Conservation (phyloP, 2,329 filamentous ascomycete genomes). For the Monilinia fructicola region DNA sequence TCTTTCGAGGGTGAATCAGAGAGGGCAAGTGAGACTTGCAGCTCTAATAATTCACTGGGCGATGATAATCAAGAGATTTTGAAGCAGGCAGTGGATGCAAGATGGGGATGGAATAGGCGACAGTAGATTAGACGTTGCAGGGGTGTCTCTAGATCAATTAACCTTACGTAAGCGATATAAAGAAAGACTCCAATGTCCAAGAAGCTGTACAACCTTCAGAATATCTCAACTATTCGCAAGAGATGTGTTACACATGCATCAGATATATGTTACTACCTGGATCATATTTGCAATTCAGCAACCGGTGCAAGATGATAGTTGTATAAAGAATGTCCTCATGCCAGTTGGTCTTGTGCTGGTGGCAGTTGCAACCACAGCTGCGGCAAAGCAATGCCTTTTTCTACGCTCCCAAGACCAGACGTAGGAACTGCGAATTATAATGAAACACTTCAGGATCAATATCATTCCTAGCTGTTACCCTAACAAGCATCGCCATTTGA, state of each 20-base stretch:
- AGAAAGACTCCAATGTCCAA: not conserved
- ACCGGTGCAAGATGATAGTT: not conserved
- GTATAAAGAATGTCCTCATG: not conserved
- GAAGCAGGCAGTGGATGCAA: constrained; percentile 13
- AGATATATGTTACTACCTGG: not conserved
- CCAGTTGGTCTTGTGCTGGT: not conserved
- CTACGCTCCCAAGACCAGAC: constrained; percentile 11
- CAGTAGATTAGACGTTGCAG: constrained; percentile 9
- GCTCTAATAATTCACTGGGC: constrained; percentile 11
- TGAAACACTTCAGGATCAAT: constrained; percentile 6
- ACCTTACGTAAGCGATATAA: constrained; percentile 11
- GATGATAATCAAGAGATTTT: constrained; percentile 11
- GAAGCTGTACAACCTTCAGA: not conserved
- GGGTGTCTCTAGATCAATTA: not conserved
- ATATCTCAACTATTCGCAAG: not conserved
- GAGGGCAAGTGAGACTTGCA: constrained; percentile 13
- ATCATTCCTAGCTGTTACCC: constrained; percentile 15
- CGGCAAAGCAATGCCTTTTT: not conserved
- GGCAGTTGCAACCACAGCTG: not conserved
- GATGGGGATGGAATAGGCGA: constrained; percentile 14
- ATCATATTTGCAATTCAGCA: not conserved
- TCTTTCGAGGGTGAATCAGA: constrained; percentile 24
- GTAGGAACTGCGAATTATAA: constrained; percentile 14
- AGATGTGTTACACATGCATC: not conserved
- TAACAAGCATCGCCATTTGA: constrained; percentile 14